A percentile compares a stretch with the other conserved stretches of the same genome.
Conservation (phyloP, 2,329 filamentous ascomycete genomes). For the Pseudogymnoascus sp. region DNA sequence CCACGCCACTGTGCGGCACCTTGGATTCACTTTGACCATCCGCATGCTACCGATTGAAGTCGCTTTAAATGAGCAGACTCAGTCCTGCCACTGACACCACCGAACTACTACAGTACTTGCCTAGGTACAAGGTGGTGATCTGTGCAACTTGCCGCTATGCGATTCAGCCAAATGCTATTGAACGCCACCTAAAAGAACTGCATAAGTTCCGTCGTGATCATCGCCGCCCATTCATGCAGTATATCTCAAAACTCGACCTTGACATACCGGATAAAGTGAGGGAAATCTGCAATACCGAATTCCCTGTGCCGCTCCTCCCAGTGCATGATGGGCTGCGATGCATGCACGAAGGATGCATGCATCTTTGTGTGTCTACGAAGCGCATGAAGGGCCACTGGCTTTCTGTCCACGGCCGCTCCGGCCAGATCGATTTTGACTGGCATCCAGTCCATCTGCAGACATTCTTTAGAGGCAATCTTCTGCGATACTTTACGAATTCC, state of each 20-base stretch:
- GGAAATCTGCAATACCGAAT: constrained; percentile 16
- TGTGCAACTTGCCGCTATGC: constrained; percentile 21
- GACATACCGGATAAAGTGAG: constrained; percentile 19
- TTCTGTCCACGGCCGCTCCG: constrained; percentile 17
- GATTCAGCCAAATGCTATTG: constrained; percentile 19
- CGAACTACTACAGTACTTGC: constrained; percentile 19
- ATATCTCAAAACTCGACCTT: constrained; percentile 18
- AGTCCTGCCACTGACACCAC: neutral
- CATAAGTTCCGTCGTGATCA: constrained; percentile 16
- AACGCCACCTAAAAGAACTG: constrained; percentile 21
- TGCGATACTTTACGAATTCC: constrained; percentile 22
- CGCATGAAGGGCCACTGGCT: constrained; percentile 29
- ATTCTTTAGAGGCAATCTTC: constrained; percentile 25
- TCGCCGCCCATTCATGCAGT: constrained; percentile 17
- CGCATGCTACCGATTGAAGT: neutral
- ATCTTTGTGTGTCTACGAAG: constrained; percentile 27
- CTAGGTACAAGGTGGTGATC: constrained; percentile 18
- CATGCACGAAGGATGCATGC: constrained; percentile 18
- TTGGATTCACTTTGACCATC: neutral
- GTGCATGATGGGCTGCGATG: constrained; percentile 23
- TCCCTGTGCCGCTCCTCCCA: constrained; percentile 24
- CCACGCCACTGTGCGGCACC: neutral
- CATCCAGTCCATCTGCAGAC: constrained; percentile 20
- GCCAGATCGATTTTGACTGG: constrained; percentile 17
- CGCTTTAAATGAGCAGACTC: neutral